Base-by-base conservation (phyloP, 306 rosid genomes). In the Lathyrus aphaca region DNA sequence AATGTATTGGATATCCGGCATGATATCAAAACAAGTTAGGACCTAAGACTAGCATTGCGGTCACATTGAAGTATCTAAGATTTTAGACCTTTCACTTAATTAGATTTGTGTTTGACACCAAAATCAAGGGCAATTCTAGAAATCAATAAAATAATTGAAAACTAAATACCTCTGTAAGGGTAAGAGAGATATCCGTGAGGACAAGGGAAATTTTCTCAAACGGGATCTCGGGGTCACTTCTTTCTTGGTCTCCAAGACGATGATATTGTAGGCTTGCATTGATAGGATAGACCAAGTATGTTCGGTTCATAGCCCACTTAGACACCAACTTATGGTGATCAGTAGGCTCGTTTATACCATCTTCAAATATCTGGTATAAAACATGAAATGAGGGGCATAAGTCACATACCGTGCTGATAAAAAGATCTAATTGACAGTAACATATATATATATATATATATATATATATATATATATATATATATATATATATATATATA, bases 191-290 rank as follows among this genome's bases (percentile, higher is more conserved):
- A 29, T 94, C 92, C 38, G 85, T 83, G 60, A 94, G 86, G 69
- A 77, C 88, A 50, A 94, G 91, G 13, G 97, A 86, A 57, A 89
- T 88, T 82, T 87, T 94, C 82, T 94, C 97, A 74, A 81, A 91
- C 13, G 97, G 99, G 86, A 91, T 81, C 64, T 91, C 88, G 0
- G 95, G 89, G 79, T 91, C 85, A 77, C 71, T 83, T 80, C 85
- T 84, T 79, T 94, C 99, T 80, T 88, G 92, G 67, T 94, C 83
- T 80, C 99, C 99, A 68, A 91, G 91, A 71, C 99, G 99, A 75
- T 91, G 97, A 84, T 94, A 94, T 65, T 89, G 90, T 59, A 94
- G 77, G 45, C 68, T 79, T 74, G 96, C 97, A 80, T 91, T 86
- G 72, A 94, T 91, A 32, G 99, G 99, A 81, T 89, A 87, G 59